Percentiles rank a stretch among this genome's conserved stretches.
Conservation (phyloP, 768 basidiomycete genomes). For the Boletus subparvulus region DNA sequence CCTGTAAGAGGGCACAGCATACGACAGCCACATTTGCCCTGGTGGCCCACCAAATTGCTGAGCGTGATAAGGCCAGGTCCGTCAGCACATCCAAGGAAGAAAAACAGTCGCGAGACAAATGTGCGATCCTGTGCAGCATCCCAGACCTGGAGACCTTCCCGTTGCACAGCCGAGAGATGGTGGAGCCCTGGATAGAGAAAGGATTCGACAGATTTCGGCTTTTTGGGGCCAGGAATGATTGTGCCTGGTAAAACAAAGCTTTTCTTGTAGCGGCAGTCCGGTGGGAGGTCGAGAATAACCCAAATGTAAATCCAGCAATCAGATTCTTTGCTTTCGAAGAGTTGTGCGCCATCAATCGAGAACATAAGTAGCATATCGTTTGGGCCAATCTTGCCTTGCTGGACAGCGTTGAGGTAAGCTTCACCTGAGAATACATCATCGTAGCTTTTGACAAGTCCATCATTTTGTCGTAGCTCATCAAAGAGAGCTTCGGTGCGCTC, state of each 20-base stretch:
- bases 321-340: constrained; percentile 22
- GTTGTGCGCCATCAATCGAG: constrained; percentile 38
- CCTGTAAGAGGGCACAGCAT: neutral
- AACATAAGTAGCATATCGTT: neutral
- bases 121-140: constrained; percentile 4
- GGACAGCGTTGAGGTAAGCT: neutral
- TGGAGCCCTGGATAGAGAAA: constrained; percentile 19
- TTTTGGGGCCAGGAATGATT: constrained; percentile 32
- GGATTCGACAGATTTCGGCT: constrained; percentile 32
- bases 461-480: neutral
- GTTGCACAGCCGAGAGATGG: constrained; percentile 11
- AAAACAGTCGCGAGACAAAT: neutral
- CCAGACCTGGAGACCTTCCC: constrained; percentile 22
- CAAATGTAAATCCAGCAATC: constrained; percentile 37
- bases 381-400: neutral
- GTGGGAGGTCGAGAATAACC: constrained; percentile 29
- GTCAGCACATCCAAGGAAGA: neutral
- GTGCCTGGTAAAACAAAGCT: neutral
- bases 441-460: neutral
- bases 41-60: neutral
- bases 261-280: neutral
- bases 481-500: neutral
- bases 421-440: neutral
- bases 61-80: neutral
- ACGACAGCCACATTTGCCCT: neutral